Percentiles rank a stretch among this genome's conserved stretches.
These are phyloP conservation scores for Lachancea dasiensis DNA, from an alignment of 805 yeast genomes.

Conservation along the genomic window DNA sequence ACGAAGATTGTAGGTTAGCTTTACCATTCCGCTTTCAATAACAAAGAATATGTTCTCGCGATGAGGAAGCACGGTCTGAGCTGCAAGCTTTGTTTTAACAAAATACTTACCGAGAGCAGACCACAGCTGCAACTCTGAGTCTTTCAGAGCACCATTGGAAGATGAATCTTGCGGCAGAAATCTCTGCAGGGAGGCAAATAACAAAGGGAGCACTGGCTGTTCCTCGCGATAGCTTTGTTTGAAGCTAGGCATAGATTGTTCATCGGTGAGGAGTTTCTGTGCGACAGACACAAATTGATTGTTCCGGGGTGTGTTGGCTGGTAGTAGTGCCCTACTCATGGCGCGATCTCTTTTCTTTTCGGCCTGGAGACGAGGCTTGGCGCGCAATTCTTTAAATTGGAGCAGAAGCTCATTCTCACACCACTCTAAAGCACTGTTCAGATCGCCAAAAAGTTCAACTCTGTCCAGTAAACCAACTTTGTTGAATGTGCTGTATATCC, in stretches of 20 bases:
- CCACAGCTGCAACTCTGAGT: slow-evolving; percentile 55
- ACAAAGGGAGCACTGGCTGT: slow-evolving; percentile 25
- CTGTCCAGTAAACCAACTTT: slow-evolving; percentile 77
- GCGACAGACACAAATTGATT: slow-evolving; percentile 38
- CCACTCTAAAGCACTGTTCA: slow-evolving; percentile 92
- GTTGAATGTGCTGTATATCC: slow-evolving; percentile 61
- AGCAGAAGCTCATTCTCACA: slow-evolving; percentile 83
- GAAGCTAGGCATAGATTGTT: slow-evolving; percentile 19
- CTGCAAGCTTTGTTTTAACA: slow-evolving; percentile 41
- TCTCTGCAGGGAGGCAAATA: slow-evolving; percentile 26
- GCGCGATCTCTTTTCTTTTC: slow-evolving; percentile 8
- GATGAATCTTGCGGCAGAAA: slow-evolving; percentile 26
- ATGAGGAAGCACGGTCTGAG: slow-evolving; percentile 40
- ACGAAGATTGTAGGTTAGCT: slow-evolving; percentile 45
- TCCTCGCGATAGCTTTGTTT: slow-evolving; percentile 15
- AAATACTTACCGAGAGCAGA: slow-evolving; percentile 51
- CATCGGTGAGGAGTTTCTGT: slow-evolving; percentile 31
- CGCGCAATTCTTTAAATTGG: slow-evolving; percentile 34
- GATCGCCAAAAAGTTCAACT: slow-evolving; percentile 58
- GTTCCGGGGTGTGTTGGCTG: slow-evolving; percentile 38
- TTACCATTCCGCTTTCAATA: slow-evolving; percentile 52
- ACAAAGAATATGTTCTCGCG: slow-evolving; percentile 41
- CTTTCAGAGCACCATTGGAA: slow-evolving; percentile 28
- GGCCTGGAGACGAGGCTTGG: slow-evolving; percentile 19
- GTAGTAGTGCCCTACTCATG: slow-evolving; percentile 13